Conservation (phyloP, 2,329 filamentous ascomycete genomes). For the Corynespora cassiicola region DNA sequence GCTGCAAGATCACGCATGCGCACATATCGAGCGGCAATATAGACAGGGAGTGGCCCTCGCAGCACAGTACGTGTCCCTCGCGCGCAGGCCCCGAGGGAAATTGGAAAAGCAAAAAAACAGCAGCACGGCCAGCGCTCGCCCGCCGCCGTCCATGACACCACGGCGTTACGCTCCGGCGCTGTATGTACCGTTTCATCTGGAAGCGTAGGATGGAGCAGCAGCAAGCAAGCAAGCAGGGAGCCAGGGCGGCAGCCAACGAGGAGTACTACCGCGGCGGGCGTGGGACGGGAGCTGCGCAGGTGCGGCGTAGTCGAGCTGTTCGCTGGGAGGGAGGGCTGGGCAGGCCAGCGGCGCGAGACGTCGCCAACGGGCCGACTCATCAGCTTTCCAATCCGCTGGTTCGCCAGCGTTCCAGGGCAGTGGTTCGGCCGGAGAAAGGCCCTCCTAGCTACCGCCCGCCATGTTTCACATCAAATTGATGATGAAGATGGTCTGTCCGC, state of each 20-base stretch:
- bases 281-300: no score
- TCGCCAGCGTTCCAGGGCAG: conserved; percentile 17
- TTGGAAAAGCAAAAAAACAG: no score
- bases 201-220: no score
- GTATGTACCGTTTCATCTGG: no score
- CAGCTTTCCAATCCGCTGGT: conserved; percentile 25
- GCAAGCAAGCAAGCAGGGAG: no score
- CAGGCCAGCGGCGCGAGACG: not conserved
- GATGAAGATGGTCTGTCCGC: conserved; percentile 8
- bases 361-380: conserved; percentile 15
- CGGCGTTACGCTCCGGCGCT: no score
- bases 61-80: conserved; percentile 6
- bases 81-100: no score
- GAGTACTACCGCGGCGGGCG: conserved; percentile 2
- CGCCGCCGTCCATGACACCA: no score
- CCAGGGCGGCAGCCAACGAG: no score
- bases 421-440: conserved; percentile 26
- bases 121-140: no score
- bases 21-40: conserved; percentile 4
- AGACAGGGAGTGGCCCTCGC: conserved; percentile 10
- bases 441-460: conserved; percentile 22
- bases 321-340: not conserved
- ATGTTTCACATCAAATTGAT: conserved; percentile 27
- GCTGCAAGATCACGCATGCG: conserved; percentile 13
- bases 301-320: no score